Conservation (phyloP, 208 protist genomes). For the Crithidia mellificae region DNA sequence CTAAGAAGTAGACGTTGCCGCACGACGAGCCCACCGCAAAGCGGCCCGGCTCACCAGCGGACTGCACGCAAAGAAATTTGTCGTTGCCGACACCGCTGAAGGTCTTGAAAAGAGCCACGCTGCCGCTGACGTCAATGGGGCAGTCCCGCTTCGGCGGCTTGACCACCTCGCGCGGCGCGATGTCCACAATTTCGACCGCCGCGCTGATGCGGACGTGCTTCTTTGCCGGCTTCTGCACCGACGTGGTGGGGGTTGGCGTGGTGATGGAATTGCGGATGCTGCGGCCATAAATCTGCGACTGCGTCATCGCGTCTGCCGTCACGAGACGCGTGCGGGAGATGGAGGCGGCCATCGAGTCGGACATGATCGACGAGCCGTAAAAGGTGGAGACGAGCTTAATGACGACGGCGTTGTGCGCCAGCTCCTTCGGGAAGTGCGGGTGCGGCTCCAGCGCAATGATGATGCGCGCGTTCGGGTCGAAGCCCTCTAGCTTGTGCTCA, state of each 20-base stretch:
- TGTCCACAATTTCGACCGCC: slow-evolving; percentile 80
- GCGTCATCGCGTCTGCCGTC: slow-evolving; percentile 50
- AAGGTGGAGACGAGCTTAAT: slow-evolving; percentile 63
- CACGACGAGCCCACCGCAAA: slow-evolving; percentile 78
- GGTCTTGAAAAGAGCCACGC: slow-evolving; percentile 58
- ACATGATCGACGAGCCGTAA: slow-evolving; percentile 52
- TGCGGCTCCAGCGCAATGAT: slow-evolving; percentile 76
- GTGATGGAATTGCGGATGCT: slow-evolving; percentile 13
- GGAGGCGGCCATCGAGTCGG: slow-evolving; percentile 60
- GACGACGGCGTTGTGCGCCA: slow-evolving; percentile 56
- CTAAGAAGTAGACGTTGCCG: slow-evolving; percentile 87
- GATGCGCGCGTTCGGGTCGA: slow-evolving; percentile 56
- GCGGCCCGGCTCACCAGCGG: slow-evolving; percentile 59
- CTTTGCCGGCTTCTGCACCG: slow-evolving; percentile 40
- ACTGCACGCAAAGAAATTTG: slow-evolving; percentile 78
- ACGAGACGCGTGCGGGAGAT: slow-evolving; percentile 59
- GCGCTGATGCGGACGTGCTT: slow-evolving; percentile 75
- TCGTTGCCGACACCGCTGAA: slow-evolving; percentile 68
- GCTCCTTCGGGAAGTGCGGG: slow-evolving; percentile 74
- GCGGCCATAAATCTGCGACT: slow-evolving; percentile 33
- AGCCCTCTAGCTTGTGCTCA: slow-evolving; percentile 55
- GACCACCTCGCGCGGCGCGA: slow-evolving; percentile 71
- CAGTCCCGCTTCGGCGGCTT: slow-evolving; percentile 34
- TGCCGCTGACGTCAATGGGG: slow-evolving; percentile 61
- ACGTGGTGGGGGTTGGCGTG: slow-evolving; percentile 2